phyloP scores from a whole-genome alignment of 2,329 filamentous ascomycete species.

The Capronia americana region DNA sequence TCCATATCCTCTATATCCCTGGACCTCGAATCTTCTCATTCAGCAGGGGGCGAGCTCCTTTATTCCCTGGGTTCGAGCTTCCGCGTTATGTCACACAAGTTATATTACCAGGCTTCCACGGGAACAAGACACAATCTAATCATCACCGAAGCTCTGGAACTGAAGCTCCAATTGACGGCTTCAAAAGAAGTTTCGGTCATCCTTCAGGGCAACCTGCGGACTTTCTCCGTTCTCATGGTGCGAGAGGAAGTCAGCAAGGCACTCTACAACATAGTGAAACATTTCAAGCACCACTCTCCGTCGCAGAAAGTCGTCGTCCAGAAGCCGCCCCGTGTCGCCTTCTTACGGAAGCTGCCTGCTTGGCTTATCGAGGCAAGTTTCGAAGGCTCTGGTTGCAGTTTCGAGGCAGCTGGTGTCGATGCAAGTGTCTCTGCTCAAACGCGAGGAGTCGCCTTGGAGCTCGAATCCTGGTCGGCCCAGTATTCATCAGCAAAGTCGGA shows the following conservation, averaged over 20 bases:
- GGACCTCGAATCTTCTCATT: constrained; percentile 96
- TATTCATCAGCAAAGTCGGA: constrained; percentile 84
- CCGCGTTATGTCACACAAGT: constrained; percentile 80
- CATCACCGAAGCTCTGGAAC: constrained; percentile 83
- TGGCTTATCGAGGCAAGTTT: constrained; percentile 87
- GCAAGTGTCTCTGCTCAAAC: constrained; percentile 80
- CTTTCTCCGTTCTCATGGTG: constrained; percentile 86
- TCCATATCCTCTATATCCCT: constrained; percentile 92
- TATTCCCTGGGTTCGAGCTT: constrained; percentile 85
- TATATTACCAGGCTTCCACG: constrained; percentile 91
- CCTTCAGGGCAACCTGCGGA: constrained; percentile 79
- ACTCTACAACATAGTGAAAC: constrained; percentile 85
- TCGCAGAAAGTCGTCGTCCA: constrained; percentile 60
- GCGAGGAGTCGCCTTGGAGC: constrained; percentile 81
- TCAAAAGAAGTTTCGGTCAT: constrained; percentile 85
- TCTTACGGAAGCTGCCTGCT: constrained; percentile 76
- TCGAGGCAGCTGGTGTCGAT: constrained; percentile 90
- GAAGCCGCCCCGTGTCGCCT: constrained; percentile 55
- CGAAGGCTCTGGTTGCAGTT: constrained; percentile 84
- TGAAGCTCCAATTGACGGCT: constrained; percentile 84
- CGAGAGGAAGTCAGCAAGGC: constrained; percentile 92
- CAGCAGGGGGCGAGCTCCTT: constrained; percentile 78
- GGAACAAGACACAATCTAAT: constrained; percentile 85
- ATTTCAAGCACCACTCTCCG: constrained; percentile 74
- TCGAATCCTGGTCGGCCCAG: constrained; percentile 86